These are phyloP conservation scores for Gliomastix tumulicola DNA, from an alignment of 2,329 filamentous ascomycete genomes.

Conservation along the genomic window DNA sequence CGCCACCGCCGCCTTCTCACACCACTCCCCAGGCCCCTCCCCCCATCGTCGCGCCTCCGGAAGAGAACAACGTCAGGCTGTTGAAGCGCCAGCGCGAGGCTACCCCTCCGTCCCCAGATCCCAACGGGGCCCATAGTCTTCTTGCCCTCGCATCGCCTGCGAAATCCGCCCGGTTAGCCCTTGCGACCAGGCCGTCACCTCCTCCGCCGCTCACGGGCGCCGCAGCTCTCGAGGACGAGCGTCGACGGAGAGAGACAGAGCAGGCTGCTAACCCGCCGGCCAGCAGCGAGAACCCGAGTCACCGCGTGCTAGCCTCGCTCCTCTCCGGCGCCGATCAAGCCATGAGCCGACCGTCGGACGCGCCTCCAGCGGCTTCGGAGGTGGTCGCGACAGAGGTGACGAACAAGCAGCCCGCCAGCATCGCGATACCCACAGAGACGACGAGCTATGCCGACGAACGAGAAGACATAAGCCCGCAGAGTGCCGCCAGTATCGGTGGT, in stretches of 20 bases:
- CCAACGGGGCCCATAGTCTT: conserved; percentile 14
- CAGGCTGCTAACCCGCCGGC: conserved; percentile 29
- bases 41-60: conserved; percentile 23
- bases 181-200: conserved; percentile 34
- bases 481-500: conserved; percentile 32
- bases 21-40: conserved; percentile 18
- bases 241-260: conserved; percentile 35
- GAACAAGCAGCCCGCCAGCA: conserved; percentile 24
- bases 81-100: conserved; percentile 40
- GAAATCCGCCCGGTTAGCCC: conserved; percentile 44
- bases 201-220: conserved; percentile 41
- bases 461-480: conserved; percentile 36
- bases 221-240: conserved; percentile 47
- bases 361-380: conserved; percentile 37
- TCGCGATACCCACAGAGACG: conserved; percentile 21
- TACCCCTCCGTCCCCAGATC: conserved; percentile 31
- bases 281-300: conserved; percentile 46
- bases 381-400: conserved; percentile 21
- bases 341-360: conserved; percentile 51
- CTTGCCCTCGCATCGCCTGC: conserved; percentile 37
- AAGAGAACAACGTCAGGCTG: conserved; percentile 31
- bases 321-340: conserved; percentile 41
- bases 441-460: conserved; percentile 23
- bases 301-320: conserved; percentile 44
- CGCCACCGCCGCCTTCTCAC: conserved; percentile 32